Conservation (phyloP, 2,329 filamentous ascomycete species). For the Microcera coccophila region DNA sequence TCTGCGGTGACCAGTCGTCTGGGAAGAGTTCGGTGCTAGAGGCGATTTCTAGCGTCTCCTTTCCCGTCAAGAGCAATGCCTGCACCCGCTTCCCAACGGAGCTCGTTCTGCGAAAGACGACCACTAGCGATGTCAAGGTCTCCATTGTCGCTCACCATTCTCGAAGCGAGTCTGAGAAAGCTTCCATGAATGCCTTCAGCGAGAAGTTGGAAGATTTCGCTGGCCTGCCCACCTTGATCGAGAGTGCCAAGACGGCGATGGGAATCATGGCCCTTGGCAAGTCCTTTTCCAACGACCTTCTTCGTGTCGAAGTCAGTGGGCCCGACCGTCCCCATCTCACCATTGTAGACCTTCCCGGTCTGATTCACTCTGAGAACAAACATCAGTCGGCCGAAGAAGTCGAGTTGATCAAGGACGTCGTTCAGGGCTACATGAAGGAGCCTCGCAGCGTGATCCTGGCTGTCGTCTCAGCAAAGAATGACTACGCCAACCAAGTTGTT, state of each 20-base stretch:
- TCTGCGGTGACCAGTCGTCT: slow-evolving; percentile 58
- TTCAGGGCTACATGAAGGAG: slow-evolving; percentile 39
- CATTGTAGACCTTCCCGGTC: slow-evolving; percentile 46
- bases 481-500: slow-evolving; percentile 21
- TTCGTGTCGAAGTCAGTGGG: slow-evolving; percentile 23
- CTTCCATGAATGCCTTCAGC: neutral
- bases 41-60: slow-evolving; percentile 58
- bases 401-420: slow-evolving; percentile 33
- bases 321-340: slow-evolving; percentile 36
- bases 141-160: slow-evolving; percentile 29
- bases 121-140: slow-evolving; percentile 31
- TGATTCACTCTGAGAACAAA: slow-evolving; percentile 37
- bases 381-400: slow-evolving; percentile 32
- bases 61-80: slow-evolving; percentile 55
- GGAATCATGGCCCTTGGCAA: slow-evolving; percentile 32
- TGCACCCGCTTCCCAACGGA: slow-evolving; percentile 63
- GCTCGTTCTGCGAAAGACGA: slow-evolving; percentile 46
- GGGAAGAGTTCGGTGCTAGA: slow-evolving; percentile 64
- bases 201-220: slow-evolving; percentile 8
- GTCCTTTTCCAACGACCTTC: slow-evolving; percentile 30
- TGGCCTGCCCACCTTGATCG: slow-evolving; percentile 35
- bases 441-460: slow-evolving; percentile 43
- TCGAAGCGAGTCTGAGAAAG: neutral
- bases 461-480: slow-evolving; percentile 40
- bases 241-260: slow-evolving; percentile 45